Base-by-base conservation (phyloP, 768 basidiomycete species). In the Saitozyma sp. region DNA sequence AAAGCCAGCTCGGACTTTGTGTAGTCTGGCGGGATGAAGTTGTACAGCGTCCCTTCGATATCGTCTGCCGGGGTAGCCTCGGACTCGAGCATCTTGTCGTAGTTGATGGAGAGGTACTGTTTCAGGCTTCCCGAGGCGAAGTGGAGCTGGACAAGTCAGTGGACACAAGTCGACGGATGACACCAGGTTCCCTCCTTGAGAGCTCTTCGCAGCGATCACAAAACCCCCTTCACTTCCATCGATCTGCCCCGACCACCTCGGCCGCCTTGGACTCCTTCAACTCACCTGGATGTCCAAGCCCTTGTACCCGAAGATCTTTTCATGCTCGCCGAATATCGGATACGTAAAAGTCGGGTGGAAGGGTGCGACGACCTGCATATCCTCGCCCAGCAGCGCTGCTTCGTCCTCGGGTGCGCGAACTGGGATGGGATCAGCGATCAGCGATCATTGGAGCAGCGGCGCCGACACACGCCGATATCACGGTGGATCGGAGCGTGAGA, bases 281-380 rank as follows among this genome's bases (percentile, higher is more conserved):
- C 87, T 65, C 74, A 96, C 93, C 75, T 95, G 86, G 69, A 98
- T 88, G 37, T 84, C 77, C 41, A 99, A 83, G 72, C 88, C 88
- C 64, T 86, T 84, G 80, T 96, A 98, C 2, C 95, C 95, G 77
- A 95, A 97, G 59, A 98, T 88, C 81, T 88, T 93, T 81, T 99
- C 93, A 57, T 95, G 90, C 71, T 97, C 92, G 56, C 95, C 95
- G 75, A 87, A 97, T 73, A 99, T 93, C 6, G 95, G 93, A 80
- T 99, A 99, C 0, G 95, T 97, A 82, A 98, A 99, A 4, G 83
- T 81, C 2, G 95, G 95, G 63, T 89, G 84, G 80, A 96, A 97
- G 17, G 83, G 81, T 63, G 85, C 84, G 62, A 75, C 50, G 9
- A 58, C 43, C 42, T 84, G 87, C 13, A 82, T 78, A 70, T 89